These are phyloP conservation scores for Botryosphaeria dothidea DNA, from an alignment of 2,329 filamentous ascomycete species.

Conservation along the genomic window DNA sequence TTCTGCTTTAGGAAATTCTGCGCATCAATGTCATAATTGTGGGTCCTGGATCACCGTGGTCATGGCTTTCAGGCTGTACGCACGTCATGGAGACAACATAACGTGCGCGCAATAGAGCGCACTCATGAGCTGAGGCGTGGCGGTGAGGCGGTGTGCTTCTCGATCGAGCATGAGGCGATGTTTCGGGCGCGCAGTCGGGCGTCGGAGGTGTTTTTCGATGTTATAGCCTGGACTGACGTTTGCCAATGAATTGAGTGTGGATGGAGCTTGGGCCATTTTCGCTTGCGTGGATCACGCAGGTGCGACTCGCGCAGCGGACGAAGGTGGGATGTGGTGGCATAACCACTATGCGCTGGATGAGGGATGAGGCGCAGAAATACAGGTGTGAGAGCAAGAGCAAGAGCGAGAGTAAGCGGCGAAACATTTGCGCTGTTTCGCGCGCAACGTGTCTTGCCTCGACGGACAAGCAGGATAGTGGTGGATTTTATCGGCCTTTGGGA, in stretches of 20 bases:
- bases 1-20: neutral
- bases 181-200: neutral
- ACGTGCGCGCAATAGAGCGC: neutral
- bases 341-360: neutral
- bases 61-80: neutral
- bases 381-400: neutral
- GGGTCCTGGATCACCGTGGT: neutral
- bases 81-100: neutral
- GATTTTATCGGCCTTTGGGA: neutral
- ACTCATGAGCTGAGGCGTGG: neutral
- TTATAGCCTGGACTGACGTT: constrained; percentile 4
- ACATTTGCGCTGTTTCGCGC: neutral
- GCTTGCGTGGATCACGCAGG: constrained; percentile 14
- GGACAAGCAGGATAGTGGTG: neutral
- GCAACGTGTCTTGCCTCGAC: constrained; percentile 8
- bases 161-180: neutral
- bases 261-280: constrained; percentile 8
- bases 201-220: neutral
- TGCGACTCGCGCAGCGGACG: neutral
- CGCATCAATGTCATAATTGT: constrained; percentile 8
- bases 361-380: neutral
- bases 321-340: neutral
- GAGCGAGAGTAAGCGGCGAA: neutral
- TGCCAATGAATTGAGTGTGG: constrained; percentile 12
- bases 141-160: neutral